Conservation (phyloP, 306 rosid species). For the Fragaria ananassa region DNA sequence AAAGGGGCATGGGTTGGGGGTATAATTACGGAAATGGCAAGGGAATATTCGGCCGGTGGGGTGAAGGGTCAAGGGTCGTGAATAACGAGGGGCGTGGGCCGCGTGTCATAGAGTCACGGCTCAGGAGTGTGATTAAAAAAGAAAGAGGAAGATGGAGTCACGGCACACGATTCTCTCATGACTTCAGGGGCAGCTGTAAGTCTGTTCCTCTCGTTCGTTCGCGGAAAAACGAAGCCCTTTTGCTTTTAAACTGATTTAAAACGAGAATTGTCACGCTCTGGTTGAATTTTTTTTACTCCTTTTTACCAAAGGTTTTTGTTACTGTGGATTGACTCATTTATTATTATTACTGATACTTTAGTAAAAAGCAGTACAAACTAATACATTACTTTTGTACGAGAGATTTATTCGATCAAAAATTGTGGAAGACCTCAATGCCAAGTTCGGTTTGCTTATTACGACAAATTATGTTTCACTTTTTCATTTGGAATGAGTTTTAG, state of each 20-base stretch:
- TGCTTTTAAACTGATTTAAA: background rate
- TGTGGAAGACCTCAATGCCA: too few species aligned
- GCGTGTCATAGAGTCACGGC: background rate
- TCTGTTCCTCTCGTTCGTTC: background rate
- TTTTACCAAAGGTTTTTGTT: too few species aligned
- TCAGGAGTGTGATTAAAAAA: background rate
- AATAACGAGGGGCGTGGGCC: background rate
- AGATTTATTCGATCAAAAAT: too few species aligned
- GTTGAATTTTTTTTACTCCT: too few species aligned
- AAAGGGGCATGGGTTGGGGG: background rate
- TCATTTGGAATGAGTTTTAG: too few species aligned
- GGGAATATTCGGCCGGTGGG: conserved; percentile 7
- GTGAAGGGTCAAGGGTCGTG: background rate
- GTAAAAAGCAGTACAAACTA: too few species aligned
- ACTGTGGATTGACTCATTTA: too few species aligned
- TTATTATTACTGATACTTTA: too few species aligned
- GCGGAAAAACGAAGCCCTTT: background rate
- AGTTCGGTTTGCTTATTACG: too few species aligned
- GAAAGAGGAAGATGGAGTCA: background rate
- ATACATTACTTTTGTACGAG: too few species aligned
- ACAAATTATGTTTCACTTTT: too few species aligned
- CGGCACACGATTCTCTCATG: background rate
- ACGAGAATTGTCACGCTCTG: too few species aligned
- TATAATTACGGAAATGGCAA: conserved; percentile 24
- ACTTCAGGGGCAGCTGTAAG: background rate